Evolutionary conservation across 441 rosid species (phyloP).

Genomic region (Brassica balearica): DNA sequence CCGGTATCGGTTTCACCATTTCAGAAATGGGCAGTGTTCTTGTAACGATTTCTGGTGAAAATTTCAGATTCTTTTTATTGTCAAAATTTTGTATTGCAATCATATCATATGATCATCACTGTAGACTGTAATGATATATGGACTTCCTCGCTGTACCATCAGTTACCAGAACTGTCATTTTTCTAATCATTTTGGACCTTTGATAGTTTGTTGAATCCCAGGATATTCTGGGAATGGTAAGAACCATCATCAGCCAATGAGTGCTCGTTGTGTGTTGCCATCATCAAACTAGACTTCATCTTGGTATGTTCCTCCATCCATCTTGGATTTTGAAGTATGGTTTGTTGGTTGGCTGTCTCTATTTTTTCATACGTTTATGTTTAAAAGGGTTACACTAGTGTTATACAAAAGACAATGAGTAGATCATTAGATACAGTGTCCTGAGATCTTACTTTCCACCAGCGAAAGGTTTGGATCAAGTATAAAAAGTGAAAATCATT

Average conservation of each 20-base stretch:
- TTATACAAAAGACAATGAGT: not conserved
- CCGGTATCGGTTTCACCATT: constrained; percentile 74
- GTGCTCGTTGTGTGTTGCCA: not conserved
- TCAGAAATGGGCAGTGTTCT: constrained; percentile 68
- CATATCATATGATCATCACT: not conserved
- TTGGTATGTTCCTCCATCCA: constrained; percentile 23
- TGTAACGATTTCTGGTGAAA: constrained; percentile 80
- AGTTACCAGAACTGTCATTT: constrained; percentile 17
- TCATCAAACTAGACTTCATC: not conserved
- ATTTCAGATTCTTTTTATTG: not conserved
- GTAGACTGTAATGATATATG: not conserved
- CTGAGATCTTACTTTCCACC: not conserved
- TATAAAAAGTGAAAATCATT: not conserved
- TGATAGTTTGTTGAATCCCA: constrained; percentile 12
- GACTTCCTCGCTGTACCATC: constrained; percentile 6
- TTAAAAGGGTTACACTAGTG: not conserved
- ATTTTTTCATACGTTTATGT: not conserved
- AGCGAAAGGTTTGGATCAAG: not conserved
- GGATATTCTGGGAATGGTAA: constrained; percentile 6
- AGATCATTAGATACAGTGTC: not conserved
- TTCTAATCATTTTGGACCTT: not conserved
- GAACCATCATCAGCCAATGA: not conserved
- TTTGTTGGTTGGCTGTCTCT: constrained; percentile 6
- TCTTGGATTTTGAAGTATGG: not conserved
- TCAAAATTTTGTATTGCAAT: constrained; percentile 21